A percentile compares a stretch with the other conserved stretches of the same genome.
Evolutionary conservation across 1,139 yeast genomes (phyloP).

Genomic region (Candida tunisiensis): DNA sequence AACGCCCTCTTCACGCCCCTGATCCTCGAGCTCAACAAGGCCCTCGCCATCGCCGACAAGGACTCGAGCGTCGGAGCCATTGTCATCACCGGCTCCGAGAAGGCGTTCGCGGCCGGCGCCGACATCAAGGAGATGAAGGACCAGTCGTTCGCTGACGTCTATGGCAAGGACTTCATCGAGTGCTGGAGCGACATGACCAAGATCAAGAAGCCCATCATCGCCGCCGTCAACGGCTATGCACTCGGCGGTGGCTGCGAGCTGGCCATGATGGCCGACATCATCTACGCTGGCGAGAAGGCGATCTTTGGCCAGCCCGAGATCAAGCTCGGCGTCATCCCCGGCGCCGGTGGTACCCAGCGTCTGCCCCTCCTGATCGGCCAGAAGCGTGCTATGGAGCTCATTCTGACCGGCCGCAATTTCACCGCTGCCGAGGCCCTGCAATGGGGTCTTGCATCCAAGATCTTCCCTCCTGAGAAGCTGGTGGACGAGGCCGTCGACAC

Average conservation of each 20-base stretch:
- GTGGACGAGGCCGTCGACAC: constrained; percentile 29
- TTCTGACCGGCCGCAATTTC: constrained; percentile 29
- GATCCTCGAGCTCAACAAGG: constrained; percentile 25
- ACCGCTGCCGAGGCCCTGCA: constrained; percentile 27
- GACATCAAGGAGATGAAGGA: constrained; percentile 34
- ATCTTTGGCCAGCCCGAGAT: constrained; percentile 38
- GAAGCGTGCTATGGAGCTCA: constrained; percentile 29
- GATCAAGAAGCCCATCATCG: constrained; percentile 29
- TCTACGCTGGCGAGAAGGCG: constrained; percentile 33
- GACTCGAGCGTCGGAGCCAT: constrained; percentile 27
- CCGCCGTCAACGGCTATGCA: constrained; percentile 36
- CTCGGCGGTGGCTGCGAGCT: constrained; percentile 39
- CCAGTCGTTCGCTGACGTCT: constrained; percentile 21
- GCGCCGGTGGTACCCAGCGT: constrained; percentile 37
- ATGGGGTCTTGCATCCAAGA: constrained; percentile 32
- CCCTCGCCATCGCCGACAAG: constrained; percentile 22
- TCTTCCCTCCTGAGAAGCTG: constrained; percentile 23
- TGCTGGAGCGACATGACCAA: constrained; percentile 21
- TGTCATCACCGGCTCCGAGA: constrained; percentile 28
- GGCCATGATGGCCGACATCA: constrained; percentile 34
- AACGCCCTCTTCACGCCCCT: constrained; percentile 44
- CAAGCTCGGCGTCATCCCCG: constrained; percentile 34
- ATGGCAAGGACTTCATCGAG: constrained; percentile 20
- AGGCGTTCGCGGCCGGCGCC: constrained; percentile 38
- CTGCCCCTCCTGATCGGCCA: constrained; percentile 30